Evolutionary conservation across 2,329 filamentous ascomycete genomes (phyloP).

Genomic region (Colletotrichum somersetense): DNA sequence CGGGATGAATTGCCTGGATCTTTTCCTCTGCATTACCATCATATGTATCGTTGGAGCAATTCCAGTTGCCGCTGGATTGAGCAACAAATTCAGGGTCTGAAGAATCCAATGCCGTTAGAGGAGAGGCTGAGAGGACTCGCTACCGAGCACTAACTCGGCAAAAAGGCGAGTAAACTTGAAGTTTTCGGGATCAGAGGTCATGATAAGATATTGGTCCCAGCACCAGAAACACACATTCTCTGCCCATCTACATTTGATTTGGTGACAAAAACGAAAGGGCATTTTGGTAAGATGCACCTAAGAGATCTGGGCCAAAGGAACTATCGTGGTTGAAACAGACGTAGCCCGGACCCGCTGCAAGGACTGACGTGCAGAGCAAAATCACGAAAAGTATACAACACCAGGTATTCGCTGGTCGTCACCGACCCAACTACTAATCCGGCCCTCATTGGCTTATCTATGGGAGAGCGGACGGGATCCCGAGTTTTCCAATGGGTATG

Average conservation of each 20-base stretch:
- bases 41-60: not conserved
- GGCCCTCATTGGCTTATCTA: not conserved
- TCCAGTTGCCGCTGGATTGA: not conserved
- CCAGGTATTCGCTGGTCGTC: conserved; percentile 1
- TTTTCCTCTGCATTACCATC: not conserved
- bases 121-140: too few relatives aligned
- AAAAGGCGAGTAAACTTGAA: too few relatives aligned
- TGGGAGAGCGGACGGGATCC: not conserved
- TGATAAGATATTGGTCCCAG: too few relatives aligned
- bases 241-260: too few relatives aligned
- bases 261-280: too few relatives aligned
- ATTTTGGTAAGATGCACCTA: too few relatives aligned
- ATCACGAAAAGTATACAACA: not conserved
- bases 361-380: not conserved
- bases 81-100: not conserved
- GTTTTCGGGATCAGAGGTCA: too few relatives aligned
- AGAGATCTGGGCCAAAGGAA: too few relatives aligned
- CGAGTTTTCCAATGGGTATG: not conserved
- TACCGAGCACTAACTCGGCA: not conserved
- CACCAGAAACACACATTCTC: too few relatives aligned
- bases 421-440: not conserved
- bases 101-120: not conserved
- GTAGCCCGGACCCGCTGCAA: too few relatives aligned
- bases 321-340: not conserved
- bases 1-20: not conserved